Base-by-base conservation (phyloP, 2,329 filamentous ascomycete genomes). In the Grosmannia penicillata region DNA sequence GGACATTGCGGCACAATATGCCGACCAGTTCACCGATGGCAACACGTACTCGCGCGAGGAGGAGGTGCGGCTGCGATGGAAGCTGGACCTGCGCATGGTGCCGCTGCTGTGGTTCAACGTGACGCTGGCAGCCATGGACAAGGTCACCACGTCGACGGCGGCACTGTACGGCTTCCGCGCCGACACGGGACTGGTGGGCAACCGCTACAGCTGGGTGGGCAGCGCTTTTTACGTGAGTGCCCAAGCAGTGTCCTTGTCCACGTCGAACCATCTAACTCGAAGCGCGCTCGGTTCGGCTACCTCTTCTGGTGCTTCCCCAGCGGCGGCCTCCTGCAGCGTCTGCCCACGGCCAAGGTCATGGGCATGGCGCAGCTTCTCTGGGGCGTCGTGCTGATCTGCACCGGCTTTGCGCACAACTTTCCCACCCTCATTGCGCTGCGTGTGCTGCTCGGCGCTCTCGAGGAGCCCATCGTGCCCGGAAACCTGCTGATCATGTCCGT, bases 71-170 rank as follows among this genome's bases (percentile, higher is more conserved):
- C 47, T 62, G 23, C 46, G 59, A 29, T 60, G 60, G 52, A 62
- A 62, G 47, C 47, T 62, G n/a, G 60, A 63, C 45, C 36, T 56
- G 13, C 52, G 56, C 21, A 49, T 63, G 8, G 52, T 63, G 8
- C 60, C 60, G 1, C 51, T 60, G 21, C 49, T 63, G 8, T 58
- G 55, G 52, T 51, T 52, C 40, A 53, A 52, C 36, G 44, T 51
- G 4, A 51, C 48, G 3, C 34, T 51, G 2, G 47, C 42, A 6
- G 53, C 53, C 9, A 52, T 52, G 47, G 53, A 56, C 45, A 56
- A 56, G 42, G 51, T 56, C 22, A 53, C 48, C 3, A 52, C 51
- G 3, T 45, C 49, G 0, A 55, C 53, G 0, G 53, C 46, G 8
- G 51, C 52, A 9, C 43, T 54, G 3, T 55, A 54, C 36, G 43